Base-by-base conservation (phyloP, 2,329 filamentous ascomycete genomes). In the Colletotrichum liaoningense region DNA sequence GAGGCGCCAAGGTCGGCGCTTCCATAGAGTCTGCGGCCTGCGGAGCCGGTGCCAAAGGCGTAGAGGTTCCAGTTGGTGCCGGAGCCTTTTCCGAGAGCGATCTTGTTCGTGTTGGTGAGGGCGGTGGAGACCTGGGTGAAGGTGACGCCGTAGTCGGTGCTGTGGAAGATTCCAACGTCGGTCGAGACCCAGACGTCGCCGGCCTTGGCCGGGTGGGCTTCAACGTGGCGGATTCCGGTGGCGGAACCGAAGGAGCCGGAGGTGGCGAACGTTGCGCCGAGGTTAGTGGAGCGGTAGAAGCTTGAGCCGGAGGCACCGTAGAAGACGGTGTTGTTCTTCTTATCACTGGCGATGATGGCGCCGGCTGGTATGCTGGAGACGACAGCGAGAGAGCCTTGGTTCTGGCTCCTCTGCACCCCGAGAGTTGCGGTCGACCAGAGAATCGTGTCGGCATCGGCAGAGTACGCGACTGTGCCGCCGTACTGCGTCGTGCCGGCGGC, bases 101-200 rank as follows among this genome's bases (percentile, higher is more conserved):
- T 80, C 64, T 85, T 81, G 60, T 85, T 80, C 0, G 84, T 84
- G 72, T 83, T 80, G 1, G 79, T 85, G 22, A 88, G 74, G 4
- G 70, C 74, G 0, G 79, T 77, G 3, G 83, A 81, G 0, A 84
- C 77, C 35, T 83, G 79, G 0, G 83, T 81, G 75, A 90, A 90
- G 1, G 83, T 83, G 4, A 79, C 77, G 7, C 88, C 89, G 49
- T 82, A 89, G 78, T 91, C 79, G 16, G 84, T 86, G 11, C 87
- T 89, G 76, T 86, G 86, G 81, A 88, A 91, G 63, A 91, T 80
- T 11, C 89, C 89, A 0, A 77, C 81, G 68, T 90, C 83, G 0
- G 89, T 90, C 1, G 88, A 89, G 1, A 88, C 88, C 80, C 86
- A 89, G 57, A 94, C 86, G 60, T 91, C 89, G n/a, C 93, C 91